Percentiles rank a stretch among this genome's conserved stretches.
phyloP scores from a whole-genome alignment of 2,329 filamentous ascomycete genomes.

The Pezicula radicicola region DNA sequence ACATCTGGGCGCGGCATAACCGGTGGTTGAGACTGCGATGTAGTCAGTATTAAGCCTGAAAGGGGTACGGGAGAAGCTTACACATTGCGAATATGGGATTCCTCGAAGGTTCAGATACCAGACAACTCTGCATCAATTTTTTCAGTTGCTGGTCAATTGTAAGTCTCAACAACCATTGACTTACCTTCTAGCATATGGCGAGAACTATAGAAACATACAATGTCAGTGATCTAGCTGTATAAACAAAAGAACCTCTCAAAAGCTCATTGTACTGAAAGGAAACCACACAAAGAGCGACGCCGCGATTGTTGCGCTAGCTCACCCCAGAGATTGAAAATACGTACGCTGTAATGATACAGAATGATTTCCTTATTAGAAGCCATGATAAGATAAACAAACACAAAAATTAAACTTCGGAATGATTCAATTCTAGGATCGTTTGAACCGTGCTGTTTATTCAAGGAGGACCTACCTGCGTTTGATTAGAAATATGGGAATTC shows the following conservation, averaged over 20 bases:
- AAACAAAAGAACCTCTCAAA: neutral
- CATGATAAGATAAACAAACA: constrained; percentile 7
- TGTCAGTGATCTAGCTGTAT: constrained; percentile 6
- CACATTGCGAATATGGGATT: constrained; percentile 66
- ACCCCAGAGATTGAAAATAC: too few relatives aligned
- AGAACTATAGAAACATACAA: constrained; percentile 64
- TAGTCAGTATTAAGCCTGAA: constrained; percentile 5
- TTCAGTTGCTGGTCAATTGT: neutral
- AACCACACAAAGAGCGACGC: too few relatives aligned
- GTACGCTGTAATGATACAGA: constrained; percentile 58
- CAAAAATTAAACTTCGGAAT: too few relatives aligned
- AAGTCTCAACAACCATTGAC: neutral
- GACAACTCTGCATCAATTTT: constrained; percentile 34
- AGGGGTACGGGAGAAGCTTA: constrained; percentile 40
- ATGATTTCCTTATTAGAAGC: constrained; percentile 30
- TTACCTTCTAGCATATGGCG: constrained; percentile 55
- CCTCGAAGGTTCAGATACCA: constrained; percentile 68
- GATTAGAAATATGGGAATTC: too few relatives aligned
- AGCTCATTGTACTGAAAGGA: too few relatives aligned
- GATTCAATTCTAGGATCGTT: too few relatives aligned
- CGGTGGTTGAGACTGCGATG: constrained; percentile 57
- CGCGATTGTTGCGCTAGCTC: too few relatives aligned
- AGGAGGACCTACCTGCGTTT: too few relatives aligned
- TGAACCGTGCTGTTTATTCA: too few relatives aligned
- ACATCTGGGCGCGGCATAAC: constrained; percentile 66